Base-by-base conservation (phyloP, 805 yeast species). In the Vanderwaltozyma tropicalis region DNA sequence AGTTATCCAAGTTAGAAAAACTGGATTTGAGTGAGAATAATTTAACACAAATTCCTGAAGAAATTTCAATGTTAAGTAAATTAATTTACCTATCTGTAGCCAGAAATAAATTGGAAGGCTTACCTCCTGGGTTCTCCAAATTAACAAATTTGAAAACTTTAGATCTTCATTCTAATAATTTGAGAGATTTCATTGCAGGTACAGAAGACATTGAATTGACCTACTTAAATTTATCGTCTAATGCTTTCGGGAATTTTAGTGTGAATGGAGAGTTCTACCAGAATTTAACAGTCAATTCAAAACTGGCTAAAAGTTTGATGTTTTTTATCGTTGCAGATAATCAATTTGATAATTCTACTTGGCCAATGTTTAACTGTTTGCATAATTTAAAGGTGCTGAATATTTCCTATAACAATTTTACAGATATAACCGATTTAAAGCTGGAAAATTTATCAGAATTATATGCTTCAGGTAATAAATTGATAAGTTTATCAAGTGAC, bases 81-180 rank as follows among this genome's bases (percentile, higher is more conserved):
- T 64, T 92, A 49, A 71, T 74, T 2, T 74, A 74, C 42, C 63
- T 92, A 28, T 83, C 95, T 3, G 67, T 78, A 2, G 78, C 74
- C 38, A 76, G 77, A 37, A 92, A 92, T 54, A 82, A 83, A 47
- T 62, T 92, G 40, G 81, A 80, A 38, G 58, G 69, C 1, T 52
- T 92, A 12, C 96, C 97, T 0, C 57, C 65, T 2, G 71, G 74
- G 11, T 71, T 92, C 25, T 78, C 84, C 3, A 51, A 67, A 13
- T 66, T 88, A 39, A 59, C 66, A 3, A 69, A 73, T 22, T 67
- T 89, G 44, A 77, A 72, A 49, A 66, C 71, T 32, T 64, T 89
- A 39, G 96, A 89, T 57, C 61, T 86, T 31, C 96, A 89, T 59
- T 74, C 83, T 31, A 89, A 89, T 59, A 87, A 87, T 52, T 66